phyloP scores from a whole-genome alignment of 768 basidiomycete genomes.

The Cystofilobasidium capitatum region DNA sequence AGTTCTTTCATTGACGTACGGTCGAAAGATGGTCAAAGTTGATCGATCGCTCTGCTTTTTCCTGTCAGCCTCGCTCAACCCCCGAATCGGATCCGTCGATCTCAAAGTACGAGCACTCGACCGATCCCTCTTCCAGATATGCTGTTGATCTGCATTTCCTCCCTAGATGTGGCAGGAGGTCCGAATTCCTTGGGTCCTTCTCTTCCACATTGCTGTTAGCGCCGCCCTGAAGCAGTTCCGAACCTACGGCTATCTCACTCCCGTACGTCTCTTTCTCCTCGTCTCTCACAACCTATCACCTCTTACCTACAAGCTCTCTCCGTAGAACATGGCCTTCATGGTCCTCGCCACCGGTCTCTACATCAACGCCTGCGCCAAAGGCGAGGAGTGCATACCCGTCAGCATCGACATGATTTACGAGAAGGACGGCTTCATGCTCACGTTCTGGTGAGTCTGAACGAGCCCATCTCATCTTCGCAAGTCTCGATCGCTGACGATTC shows the following conservation, averaged over 20 bases:
- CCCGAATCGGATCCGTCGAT: slow-evolving; percentile 80
- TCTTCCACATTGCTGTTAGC: slow-evolving; percentile 84
- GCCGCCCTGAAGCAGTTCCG: slow-evolving; percentile 96
- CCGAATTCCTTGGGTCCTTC: slow-evolving; percentile 90
- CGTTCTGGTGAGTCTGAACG: slow-evolving; percentile 60
- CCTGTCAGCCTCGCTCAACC: slow-evolving; percentile 80
- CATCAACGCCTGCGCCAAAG: slow-evolving; percentile 63
- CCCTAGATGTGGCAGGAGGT: slow-evolving; percentile 38
- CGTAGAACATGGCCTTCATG: slow-evolving; percentile 92
- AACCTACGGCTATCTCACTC: slow-evolving; percentile 77
- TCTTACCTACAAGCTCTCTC: slow-evolving; percentile 5
- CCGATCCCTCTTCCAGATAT: no score
- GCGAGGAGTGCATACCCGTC: slow-evolving; percentile 80
- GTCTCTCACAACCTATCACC: background rate
- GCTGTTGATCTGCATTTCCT: background rate
- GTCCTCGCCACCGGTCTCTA: slow-evolving; percentile 92
- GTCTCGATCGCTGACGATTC: no score
- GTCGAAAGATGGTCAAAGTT: background rate
- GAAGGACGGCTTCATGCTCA: slow-evolving; percentile 90
- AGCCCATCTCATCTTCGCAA: slow-evolving; percentile 17
- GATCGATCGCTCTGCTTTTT: background rate
- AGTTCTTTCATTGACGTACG: background rate
- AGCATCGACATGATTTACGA: slow-evolving; percentile 99
- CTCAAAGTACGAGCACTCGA: no score
- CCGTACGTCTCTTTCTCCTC: slow-evolving; percentile 47